Conservation (phyloP, 2,329 filamentous ascomycete species). For the Myriosclerotinia duriaeana region DNA sequence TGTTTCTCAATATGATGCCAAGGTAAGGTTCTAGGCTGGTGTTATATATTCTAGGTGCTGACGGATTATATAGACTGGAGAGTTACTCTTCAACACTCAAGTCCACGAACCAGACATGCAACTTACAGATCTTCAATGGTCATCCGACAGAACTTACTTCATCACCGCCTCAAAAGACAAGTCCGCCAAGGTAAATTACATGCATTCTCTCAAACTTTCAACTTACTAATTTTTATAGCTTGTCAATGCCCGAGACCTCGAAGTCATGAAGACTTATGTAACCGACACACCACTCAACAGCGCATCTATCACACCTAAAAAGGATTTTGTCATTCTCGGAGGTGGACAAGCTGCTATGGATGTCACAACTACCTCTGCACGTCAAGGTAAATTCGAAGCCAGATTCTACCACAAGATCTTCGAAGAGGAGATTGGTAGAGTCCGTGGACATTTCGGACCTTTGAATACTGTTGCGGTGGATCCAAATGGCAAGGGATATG, state of each 20-base stretch:
- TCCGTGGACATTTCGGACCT: conserved; percentile 88
- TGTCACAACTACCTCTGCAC: conserved; percentile 83
- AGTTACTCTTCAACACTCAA: conserved; percentile 75
- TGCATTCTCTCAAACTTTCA: not conserved
- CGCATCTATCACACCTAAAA: conserved; percentile 88
- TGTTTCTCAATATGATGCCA: conserved; percentile 86
- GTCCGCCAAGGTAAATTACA: conserved; percentile 71
- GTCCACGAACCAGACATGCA: conserved; percentile 78
- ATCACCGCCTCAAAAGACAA: conserved; percentile 99
- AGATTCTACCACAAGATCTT: conserved; percentile 99
- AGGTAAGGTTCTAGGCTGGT: conserved; percentile 52
- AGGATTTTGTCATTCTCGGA: conserved; percentile 96
- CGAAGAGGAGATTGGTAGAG: conserved; percentile 96
- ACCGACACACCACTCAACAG: conserved; percentile 96
- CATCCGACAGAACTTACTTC: conserved; percentile 91
- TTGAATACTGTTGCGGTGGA: conserved; percentile 91
- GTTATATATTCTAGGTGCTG: conserved; percentile 24
- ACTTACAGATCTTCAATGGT: conserved; percentile 92
- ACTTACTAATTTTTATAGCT: conserved; percentile 52
- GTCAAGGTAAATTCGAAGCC: conserved; percentile 98
- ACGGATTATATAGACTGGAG: conserved; percentile 60
- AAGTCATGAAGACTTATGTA: conserved; percentile 87
- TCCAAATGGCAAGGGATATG: conserved; percentile 88
- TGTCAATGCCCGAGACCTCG: conserved; percentile 79
- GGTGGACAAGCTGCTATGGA: conserved; percentile 99